These are phyloP conservation scores for Aurinia saxatilis DNA, from an alignment of 345 rosid genomes.

Conservation along the genomic window DNA sequence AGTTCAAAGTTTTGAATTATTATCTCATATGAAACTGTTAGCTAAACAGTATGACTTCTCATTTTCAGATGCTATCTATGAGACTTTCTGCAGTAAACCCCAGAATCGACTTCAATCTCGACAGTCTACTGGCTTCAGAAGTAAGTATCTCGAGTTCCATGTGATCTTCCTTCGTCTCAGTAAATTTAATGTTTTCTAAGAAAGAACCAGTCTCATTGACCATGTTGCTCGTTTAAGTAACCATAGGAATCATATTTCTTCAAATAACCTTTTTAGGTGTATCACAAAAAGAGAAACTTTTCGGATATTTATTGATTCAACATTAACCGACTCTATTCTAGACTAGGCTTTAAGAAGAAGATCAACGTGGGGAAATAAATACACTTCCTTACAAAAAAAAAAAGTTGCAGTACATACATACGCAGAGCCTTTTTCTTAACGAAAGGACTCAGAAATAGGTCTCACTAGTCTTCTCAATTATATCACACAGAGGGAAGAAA, in stretches of 20 bases:
- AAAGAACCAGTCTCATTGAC: constrained; percentile 6
- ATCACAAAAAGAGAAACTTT: constrained; percentile 25
- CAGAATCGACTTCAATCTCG: constrained; percentile 65
- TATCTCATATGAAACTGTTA: too few relatives aligned
- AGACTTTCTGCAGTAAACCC: constrained; percentile 87
- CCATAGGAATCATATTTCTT: constrained; percentile 3
- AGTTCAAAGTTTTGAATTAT: neutral
- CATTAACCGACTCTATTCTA: constrained; percentile 24
- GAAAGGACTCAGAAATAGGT: constrained; percentile 11
- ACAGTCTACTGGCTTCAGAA: constrained; percentile 57
- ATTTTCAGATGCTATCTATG: constrained; percentile 85
- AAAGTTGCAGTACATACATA: constrained; percentile 2
- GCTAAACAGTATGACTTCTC: neutral
- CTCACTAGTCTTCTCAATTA: constrained; percentile 21
- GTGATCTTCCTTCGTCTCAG: constrained; percentile 16
- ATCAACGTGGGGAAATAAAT: constrained; percentile 31
- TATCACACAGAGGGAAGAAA: constrained; percentile 6
- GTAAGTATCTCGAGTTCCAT: constrained; percentile 40
- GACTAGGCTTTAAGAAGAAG: constrained; percentile 27
- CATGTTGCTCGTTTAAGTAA: constrained; percentile 24
- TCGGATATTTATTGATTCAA: constrained; percentile 25
- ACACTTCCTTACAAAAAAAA: constrained; percentile 17
- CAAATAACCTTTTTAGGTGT: constrained; percentile 10
- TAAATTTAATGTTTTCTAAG: neutral
- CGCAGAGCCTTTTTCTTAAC: neutral